Base-by-base conservation (phyloP, 1,139 yeast species). In the Arxiozyma slooffiae region DNA sequence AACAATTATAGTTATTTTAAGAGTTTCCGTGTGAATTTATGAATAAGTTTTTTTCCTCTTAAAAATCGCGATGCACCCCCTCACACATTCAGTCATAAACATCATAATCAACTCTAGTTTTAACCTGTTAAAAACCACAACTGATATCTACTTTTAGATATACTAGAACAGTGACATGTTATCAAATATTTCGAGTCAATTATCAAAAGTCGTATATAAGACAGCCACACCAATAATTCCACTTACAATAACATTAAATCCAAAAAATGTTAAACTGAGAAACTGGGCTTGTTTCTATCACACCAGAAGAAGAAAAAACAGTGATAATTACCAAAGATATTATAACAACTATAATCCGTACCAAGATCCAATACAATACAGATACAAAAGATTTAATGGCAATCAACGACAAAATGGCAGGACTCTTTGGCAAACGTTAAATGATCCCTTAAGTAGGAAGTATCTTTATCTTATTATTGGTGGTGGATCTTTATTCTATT, bases 401-500 rank as follows among this genome's bases (percentile, higher is more conserved):
- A 41, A 49, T 7, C 48, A 57, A 1, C 34, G 38, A 18, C 40
- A 21, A 7, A 21, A 34, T 5, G 17, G 45, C 18, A 56, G 49
- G 7, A 44, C 50, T 16, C 57, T 58, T 38, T 48, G 53, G 1
- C 41, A 61, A 14, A 37, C 54, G 1, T 48, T 63, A 7, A 47
- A 51, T 21, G 66, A 67, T 46, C 63, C 67, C 3, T 51, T 52
- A 7, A 52, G 62, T 2, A 58, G 68, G 40, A 67, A 60, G 38
- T 57, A 60, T 39, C 52, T 61, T 8, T 65, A 61, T 11, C 50
- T 61, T 2, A 48, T 61, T 14, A 51, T 67, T 50, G 70, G 67
- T 26, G 64, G 68, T 2, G 64, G 69, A n/a, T 70, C 71, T 0
- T 71, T 78, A 1, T 74, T 86, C 57, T 82, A 85, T 57, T 61